Base-by-base conservation (phyloP, 2,329 filamentous ascomycete genomes). In the Fonsecaea nubica region DNA sequence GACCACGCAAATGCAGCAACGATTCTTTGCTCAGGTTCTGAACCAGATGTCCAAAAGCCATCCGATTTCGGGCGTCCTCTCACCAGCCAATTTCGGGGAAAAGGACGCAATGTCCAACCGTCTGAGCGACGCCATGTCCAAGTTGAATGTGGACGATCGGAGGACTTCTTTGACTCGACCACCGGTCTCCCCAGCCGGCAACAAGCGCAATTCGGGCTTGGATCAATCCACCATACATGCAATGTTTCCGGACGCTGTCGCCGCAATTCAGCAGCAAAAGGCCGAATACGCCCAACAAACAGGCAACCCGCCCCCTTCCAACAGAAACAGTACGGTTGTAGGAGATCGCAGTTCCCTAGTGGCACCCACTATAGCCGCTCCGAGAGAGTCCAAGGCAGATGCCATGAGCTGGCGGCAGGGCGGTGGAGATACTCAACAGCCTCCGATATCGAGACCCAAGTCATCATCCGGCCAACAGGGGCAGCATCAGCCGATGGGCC, bases 31-130 rank as follows among this genome's bases (percentile, higher is more conserved):
- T 73, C 94, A 98, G 80, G 93, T 99, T 55, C 84, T 99, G 74
- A 93, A 98, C 83, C 95, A 99, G 79, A 99, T 98, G 95, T 93
- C 93, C 71, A 97, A 97, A 82, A 96, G 90, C 75, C 93, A 98
- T 79, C 95, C 95, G 33, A 96, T 98, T 92, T 96, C 94, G 40
- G 92, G 94, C 61, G 90, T 99, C 42, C 81, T 99, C 60, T 98
- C 95, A 33, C 95, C 95, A 35, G 91, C 95, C 63, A 96, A 93
- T 76, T 97, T 98, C 79, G 85, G 85, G 60, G 95, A 98, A 77
- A 98, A 97, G 84, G 95, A 98, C 82, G 92, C 94, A 56, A 97
- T 99, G 93, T 96, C 94, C 35, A 96, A 92, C 80, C 92, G 95
- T 64, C 84, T 98, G 74, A 97, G 89, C 77, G 94, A 98, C 83